Conservation (phyloP, 306 rosid genomes). For the Rubus idaeus region DNA sequence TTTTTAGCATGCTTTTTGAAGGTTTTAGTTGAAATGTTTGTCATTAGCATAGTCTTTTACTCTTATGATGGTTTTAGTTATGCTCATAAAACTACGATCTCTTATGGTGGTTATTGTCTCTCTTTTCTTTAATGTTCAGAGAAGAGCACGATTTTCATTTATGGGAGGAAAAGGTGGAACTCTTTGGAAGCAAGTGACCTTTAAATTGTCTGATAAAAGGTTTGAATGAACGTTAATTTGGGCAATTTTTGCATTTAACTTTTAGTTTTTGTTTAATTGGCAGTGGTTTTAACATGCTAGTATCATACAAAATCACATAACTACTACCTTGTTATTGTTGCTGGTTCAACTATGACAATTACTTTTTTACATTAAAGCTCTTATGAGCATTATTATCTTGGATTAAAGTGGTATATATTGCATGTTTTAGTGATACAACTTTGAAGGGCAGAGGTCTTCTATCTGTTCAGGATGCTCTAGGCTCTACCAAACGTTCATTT, state of each 20-base stretch:
- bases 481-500: constrained; percentile 49
- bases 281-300: not conserved
- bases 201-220: constrained; percentile 76
- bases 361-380: not conserved
- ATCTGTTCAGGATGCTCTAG: constrained; percentile 68
- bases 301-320: not conserved
- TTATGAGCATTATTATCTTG: not conserved
- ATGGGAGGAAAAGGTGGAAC: constrained; percentile 96
- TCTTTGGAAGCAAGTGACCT: constrained; percentile 89
- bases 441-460: constrained; percentile 65
- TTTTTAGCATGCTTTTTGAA: not conserved
- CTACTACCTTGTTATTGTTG: not conserved
- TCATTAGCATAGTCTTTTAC: not conserved
- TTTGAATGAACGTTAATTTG: constrained; percentile 28
- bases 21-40: not conserved
- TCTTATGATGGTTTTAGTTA: constrained; percentile 2
- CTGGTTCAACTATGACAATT: no score
- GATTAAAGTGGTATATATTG: constrained; percentile 5
- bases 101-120: not conserved
- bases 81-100: not conserved
- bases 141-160: constrained; percentile 93
- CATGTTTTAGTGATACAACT: constrained; percentile 52
- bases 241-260: constrained; percentile 1
- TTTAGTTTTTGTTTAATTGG: not conserved
- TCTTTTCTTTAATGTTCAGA: constrained; percentile 40